phyloP scores from a whole-genome alignment of 2,329 filamentous ascomycete genomes.

The Hawksworthiomyces lignivorus region DNA sequence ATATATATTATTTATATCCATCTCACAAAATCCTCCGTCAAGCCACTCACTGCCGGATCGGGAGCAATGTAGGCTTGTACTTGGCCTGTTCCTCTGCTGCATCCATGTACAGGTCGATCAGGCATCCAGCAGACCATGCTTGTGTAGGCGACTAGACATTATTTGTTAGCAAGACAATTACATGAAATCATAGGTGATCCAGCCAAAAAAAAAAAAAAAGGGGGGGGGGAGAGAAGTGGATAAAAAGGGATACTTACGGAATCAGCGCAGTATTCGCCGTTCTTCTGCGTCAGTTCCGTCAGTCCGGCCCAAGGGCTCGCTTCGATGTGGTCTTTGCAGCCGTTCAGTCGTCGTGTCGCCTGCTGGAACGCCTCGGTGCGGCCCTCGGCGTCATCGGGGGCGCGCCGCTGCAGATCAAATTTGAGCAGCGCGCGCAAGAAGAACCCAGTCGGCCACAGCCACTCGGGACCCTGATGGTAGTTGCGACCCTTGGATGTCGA shows the following conservation, averaged over 20 bases:
- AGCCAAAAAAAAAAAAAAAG: conserved; percentile 1
- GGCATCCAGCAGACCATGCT: conserved; percentile 89
- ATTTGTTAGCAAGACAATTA: conserved; percentile 7
- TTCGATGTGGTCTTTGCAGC: conserved; percentile 77
- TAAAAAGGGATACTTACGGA: conserved; percentile 55
- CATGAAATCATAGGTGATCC: neutral
- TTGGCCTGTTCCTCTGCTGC: conserved; percentile 50
- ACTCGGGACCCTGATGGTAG: conserved; percentile 97
- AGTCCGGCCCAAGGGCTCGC: conserved; percentile 82
- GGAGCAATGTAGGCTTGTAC: conserved; percentile 3
- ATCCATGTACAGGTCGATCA: conserved; percentile 95
- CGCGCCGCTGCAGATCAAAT: conserved; percentile 73
- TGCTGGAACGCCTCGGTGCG: conserved; percentile 89
- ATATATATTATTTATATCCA: too few species aligned
- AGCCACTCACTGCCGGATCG: too few species aligned
- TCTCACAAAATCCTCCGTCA: too few species aligned
- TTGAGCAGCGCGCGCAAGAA: conserved; percentile 86
- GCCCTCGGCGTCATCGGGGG: conserved; percentile 49
- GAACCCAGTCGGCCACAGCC: conserved; percentile 95
- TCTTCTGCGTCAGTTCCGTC: conserved; percentile 87
- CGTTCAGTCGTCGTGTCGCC: conserved; percentile 71
- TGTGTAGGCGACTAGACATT: conserved; percentile 74
- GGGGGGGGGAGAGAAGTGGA: neutral
- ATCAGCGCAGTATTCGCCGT: conserved; percentile 75
- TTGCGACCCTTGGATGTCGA: conserved; percentile 89